Conservation (phyloP, 106 monocot genomes). For the Allium fistulosum region DNA sequence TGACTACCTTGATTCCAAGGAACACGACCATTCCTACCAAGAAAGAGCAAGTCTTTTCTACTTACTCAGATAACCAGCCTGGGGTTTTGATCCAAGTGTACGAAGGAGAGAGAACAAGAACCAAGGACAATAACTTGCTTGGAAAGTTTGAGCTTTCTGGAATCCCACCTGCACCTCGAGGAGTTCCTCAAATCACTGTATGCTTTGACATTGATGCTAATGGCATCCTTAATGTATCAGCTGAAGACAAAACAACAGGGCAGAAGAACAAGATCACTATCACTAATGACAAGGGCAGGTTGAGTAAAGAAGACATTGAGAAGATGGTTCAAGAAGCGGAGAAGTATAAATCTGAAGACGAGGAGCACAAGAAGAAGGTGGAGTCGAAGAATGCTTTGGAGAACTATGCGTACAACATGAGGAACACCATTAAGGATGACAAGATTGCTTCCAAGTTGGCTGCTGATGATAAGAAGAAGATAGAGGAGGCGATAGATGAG, state of each 20-base stretch:
- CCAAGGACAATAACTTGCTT: constrained; percentile 3
- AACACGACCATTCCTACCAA: constrained; percentile 31
- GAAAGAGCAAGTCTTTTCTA: constrained; percentile 33
- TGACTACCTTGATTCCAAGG: constrained; percentile 28
- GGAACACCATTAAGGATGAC: constrained; percentile 22
- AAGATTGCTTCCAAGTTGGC: constrained; percentile 39
- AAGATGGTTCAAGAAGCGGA: constrained; percentile 27
- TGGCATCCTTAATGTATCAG: constrained; percentile 25
- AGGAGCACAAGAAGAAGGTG: constrained; percentile 23
- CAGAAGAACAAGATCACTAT: constrained; percentile 32
- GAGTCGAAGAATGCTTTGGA: constrained; percentile 18
- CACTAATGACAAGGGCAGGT: constrained; percentile 15
- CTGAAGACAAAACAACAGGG: constrained; percentile 29
- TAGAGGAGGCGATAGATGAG: constrained; percentile 39
- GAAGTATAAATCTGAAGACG: constrained; percentile 25
- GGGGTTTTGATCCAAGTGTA: constrained; percentile 32
- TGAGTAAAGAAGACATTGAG: constrained; percentile 26
- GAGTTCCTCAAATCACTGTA: constrained; percentile 14
- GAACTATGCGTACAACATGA: constrained; percentile 23
- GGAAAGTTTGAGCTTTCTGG: not conserved
- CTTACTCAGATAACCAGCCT: constrained; percentile 32
- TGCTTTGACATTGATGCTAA: constrained; percentile 27
- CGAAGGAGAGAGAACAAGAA: constrained; percentile 24
- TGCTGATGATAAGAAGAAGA: constrained; percentile 44
- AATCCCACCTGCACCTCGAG: not conserved